Evolutionary conservation across 1,284 basidiomycete species (phyloP).

Genomic region (Agroathelia rolfsii): DNA sequence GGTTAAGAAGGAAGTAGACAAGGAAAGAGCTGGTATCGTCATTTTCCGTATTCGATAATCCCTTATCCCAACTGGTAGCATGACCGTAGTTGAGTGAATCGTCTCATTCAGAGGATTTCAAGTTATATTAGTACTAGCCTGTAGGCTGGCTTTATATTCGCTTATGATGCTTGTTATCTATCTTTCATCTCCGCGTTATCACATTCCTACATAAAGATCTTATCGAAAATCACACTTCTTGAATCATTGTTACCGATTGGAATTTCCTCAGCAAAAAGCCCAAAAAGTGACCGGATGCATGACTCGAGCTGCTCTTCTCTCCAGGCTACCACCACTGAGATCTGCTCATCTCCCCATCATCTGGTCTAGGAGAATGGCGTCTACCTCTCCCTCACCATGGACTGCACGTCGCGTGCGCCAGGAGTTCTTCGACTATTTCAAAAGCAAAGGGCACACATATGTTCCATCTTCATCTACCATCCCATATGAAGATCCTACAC

Average conservation of each 20-base stretch:
- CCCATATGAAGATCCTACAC: slow-evolving; percentile 93
- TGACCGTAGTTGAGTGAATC: no score
- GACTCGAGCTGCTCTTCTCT: neutral
- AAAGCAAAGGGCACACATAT: slow-evolving; percentile 75
- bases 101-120: no score
- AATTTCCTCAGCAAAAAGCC: no score
- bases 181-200: no score
- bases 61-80: no score
- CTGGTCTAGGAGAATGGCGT: slow-evolving; percentile 8
- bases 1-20: slow-evolving; percentile 46
- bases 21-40: slow-evolving; percentile 45
- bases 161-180: no score
- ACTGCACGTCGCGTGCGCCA: slow-evolving; percentile 62
- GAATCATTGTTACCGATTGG: no score
- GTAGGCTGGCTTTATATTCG: no score
- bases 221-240: no score
- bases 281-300: neutral
- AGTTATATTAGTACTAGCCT: no score
- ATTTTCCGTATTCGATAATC: slow-evolving; percentile 62
- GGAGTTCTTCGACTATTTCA: slow-evolving; percentile 78
- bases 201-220: no score
- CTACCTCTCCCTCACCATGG: slow-evolving; percentile 38
- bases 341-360: neutral
- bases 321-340: slow-evolving; percentile 2
- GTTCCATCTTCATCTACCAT: slow-evolving; percentile 92